phyloP scores from a whole-genome alignment of 1,284 basidiomycete species.

The Ceratobasidium sp. region DNA sequence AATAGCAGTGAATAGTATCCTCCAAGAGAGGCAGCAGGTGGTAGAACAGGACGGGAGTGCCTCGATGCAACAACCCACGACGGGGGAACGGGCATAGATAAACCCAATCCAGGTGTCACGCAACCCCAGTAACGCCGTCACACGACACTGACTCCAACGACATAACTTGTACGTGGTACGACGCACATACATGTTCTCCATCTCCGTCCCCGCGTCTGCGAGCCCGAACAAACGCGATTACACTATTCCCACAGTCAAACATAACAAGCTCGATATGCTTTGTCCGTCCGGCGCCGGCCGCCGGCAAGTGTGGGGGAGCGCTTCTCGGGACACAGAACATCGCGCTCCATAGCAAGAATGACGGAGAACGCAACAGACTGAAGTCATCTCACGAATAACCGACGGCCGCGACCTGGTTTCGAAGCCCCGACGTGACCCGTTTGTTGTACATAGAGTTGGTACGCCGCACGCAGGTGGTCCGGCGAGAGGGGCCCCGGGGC shows the following conservation, averaged over 20 bases:
- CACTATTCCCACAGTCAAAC: not conserved
- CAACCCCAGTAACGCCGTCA: constrained; percentile 36
- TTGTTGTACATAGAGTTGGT: constrained; percentile 82
- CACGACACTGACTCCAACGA: constrained; percentile 5
- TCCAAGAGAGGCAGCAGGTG: not conserved
- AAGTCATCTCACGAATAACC: constrained; percentile 12
- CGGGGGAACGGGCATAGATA: constrained; percentile 34
- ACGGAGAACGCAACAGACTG: not conserved
- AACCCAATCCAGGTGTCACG: constrained; percentile 40
- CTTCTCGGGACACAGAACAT: not conserved
- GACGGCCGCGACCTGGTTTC: constrained; percentile 62
- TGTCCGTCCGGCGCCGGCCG: constrained; percentile 7
- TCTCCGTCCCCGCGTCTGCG: not conserved
- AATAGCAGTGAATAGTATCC: not conserved
- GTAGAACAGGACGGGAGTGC: not conserved
- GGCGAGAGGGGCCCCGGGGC: constrained; percentile 66
- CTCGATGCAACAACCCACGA: constrained; percentile 14
- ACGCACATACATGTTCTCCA: not conserved
- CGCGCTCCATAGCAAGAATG: not conserved
- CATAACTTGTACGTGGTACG: constrained; percentile 14
- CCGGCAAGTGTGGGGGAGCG: not conserved
- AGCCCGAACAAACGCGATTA: not conserved
- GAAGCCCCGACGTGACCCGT: constrained; percentile 81
- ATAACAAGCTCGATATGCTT: not conserved
- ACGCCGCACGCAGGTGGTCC: constrained; percentile 88